Percentiles rank a stretch among this genome's conserved stretches.
These are phyloP conservation scores for Spiraea crenata DNA, from an alignment of 331 rosid species.

Conservation along the genomic window DNA sequence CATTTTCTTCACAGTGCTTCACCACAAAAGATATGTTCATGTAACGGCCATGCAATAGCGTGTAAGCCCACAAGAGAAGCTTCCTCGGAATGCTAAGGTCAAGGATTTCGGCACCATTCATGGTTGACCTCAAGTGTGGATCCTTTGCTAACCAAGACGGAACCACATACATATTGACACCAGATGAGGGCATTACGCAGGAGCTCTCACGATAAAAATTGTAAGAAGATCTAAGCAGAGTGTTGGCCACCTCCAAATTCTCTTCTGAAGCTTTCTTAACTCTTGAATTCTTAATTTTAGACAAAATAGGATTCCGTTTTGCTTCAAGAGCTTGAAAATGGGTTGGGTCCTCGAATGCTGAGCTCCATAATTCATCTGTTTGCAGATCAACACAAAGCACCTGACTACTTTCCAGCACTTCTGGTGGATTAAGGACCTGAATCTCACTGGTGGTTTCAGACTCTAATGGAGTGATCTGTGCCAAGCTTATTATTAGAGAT, in stretches of 20 bases:
- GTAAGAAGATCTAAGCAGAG: conserved; percentile 83
- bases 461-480: conserved; percentile 60
- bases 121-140: conserved; percentile 47
- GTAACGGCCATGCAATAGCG: conserved; percentile 68
- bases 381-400: conserved; percentile 78
- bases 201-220: conserved; percentile 93
- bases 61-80: conserved; percentile 95
- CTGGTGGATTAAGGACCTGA: conserved; percentile 44
- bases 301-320: conserved; percentile 60
- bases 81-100: conserved; percentile 97
- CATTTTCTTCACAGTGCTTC: conserved; percentile 89
- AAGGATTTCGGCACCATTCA: conserved; percentile 69
- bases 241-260: conserved; percentile 65
- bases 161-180: conserved; percentile 65
- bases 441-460: conserved; percentile 44
- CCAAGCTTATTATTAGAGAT: conserved; percentile 71
- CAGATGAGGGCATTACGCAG: conserved; percentile 66
- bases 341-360: conserved; percentile 65
- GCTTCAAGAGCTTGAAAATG: conserved; percentile 55
- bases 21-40: conserved; percentile 77
- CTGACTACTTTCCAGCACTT: conserved; percentile 56
- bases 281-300: conserved; percentile 45
- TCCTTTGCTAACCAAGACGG: conserved; percentile 54
- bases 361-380: conserved; percentile 72
- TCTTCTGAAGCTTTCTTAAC: conserved; percentile 69